Evolutionary conservation across 768 basidiomycete species (phyloP).

Genomic region (Psilocybe cyanescens): DNA sequence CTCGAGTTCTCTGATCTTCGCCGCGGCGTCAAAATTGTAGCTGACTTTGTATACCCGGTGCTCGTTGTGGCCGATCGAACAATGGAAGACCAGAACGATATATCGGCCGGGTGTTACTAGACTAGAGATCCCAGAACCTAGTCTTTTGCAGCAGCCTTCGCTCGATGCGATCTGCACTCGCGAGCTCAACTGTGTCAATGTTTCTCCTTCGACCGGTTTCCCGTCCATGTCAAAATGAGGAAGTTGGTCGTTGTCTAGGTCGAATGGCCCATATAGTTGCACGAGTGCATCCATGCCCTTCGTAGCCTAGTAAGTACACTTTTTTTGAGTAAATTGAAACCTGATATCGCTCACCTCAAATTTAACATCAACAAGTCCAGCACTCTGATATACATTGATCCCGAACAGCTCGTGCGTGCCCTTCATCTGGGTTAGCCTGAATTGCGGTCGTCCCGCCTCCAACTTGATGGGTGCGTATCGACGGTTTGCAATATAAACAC

Average conservation of each 20-base stretch:
- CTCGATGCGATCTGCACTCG: slow-evolving; percentile 14
- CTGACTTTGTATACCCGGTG: slow-evolving; percentile 15
- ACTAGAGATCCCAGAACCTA: slow-evolving; percentile 7
- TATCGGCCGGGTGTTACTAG: slow-evolving; percentile 10
- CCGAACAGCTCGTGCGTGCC: slow-evolving; percentile 12
- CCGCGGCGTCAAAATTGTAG: slow-evolving; percentile 7
- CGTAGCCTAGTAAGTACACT: not conserved
- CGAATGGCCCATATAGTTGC: slow-evolving; percentile 16
- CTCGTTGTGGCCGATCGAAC: slow-evolving; percentile 11
- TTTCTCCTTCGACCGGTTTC: slow-evolving; percentile 8
- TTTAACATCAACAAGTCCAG: slow-evolving; percentile 2
- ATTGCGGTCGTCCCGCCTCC: slow-evolving; percentile 9
- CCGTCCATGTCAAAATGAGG: slow-evolving; percentile 15
- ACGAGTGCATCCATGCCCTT: slow-evolving; percentile 13
- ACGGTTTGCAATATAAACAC: slow-evolving; percentile 11
- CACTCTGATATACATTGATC: slow-evolving; percentile 3
- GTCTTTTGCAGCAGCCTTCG: slow-evolving; percentile 12
- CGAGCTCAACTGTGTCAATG: slow-evolving; percentile 2
- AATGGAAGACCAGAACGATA: slow-evolving; percentile 12
- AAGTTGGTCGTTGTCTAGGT: slow-evolving; percentile 11
- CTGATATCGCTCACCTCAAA: slow-evolving; percentile 1
- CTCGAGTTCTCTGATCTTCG: slow-evolving; percentile 8
- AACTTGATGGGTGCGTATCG: slow-evolving; percentile 16
- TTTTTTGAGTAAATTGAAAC: not conserved
- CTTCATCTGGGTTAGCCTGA: slow-evolving; percentile 12